phyloP scores from a whole-genome alignment of 164 flowering plant genomes.

The Nelumbo lutea region DNA sequence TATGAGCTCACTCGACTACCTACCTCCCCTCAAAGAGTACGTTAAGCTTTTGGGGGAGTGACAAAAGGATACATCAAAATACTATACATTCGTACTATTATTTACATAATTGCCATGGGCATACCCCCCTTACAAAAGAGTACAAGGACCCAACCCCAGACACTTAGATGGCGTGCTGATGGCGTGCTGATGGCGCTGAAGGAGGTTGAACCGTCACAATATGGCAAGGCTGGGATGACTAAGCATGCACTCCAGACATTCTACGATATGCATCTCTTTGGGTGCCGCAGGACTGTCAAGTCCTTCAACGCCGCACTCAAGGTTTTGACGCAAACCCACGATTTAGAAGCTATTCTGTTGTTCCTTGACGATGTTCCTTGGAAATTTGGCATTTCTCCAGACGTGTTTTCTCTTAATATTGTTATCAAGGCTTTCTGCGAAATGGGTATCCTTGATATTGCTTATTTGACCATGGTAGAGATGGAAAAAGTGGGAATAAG shows the following conservation, averaged over 20 bases:
- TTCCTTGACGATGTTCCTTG: slow-evolving; percentile 39
- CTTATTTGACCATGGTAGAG: slow-evolving; percentile 48
- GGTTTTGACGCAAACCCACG: slow-evolving; percentile 41
- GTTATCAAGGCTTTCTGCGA: slow-evolving; percentile 18
- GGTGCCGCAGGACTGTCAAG: slow-evolving; percentile 59
- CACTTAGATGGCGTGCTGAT: too few relatives aligned
- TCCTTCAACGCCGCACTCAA: slow-evolving; percentile 70
- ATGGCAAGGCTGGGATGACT: slow-evolving; percentile 68
- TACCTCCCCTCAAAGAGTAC: too few relatives aligned
- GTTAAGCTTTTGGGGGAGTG: too few relatives aligned
- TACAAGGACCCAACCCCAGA: too few relatives aligned
- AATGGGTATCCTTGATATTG: slow-evolving; percentile 45
- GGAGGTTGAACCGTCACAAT: too few relatives aligned
- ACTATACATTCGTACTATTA: too few relatives aligned
- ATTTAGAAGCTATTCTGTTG: slow-evolving; percentile 29
- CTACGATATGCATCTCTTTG: slow-evolving; percentile 50
- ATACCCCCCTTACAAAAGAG: too few relatives aligned
- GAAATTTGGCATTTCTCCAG: slow-evolving; percentile 32
- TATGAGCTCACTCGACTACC: too few relatives aligned
- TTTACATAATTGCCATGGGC: too few relatives aligned
- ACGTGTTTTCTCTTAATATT: slow-evolving; percentile 55
- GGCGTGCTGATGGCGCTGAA: too few relatives aligned
- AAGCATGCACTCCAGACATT: slow-evolving; percentile 61
- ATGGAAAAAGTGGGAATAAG: slow-evolving; percentile 47
- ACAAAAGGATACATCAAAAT: too few relatives aligned